These are phyloP conservation scores for Pythium folliculosum DNA, from an alignment of 352 stramenopile genomes.

Conservation along the genomic window DNA sequence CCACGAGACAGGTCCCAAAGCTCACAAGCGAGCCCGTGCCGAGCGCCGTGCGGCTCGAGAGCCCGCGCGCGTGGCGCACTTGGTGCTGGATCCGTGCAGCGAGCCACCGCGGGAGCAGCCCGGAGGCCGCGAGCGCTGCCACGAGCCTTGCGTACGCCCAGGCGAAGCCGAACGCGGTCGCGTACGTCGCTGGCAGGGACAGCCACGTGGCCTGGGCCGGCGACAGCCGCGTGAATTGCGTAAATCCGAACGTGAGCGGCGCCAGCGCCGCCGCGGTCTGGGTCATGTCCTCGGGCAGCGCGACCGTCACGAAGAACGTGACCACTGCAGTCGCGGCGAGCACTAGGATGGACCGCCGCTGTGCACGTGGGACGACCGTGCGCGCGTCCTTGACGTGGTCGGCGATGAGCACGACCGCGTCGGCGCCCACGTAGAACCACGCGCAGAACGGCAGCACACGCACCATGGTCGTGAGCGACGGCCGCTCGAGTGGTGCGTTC, in stretches of 20 bases:
- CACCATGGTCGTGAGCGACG: slow-evolving; percentile 18
- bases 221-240: slow-evolving; percentile 9
- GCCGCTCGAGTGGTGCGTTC: neutral
- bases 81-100: slow-evolving; percentile 4
- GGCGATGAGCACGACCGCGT: slow-evolving; percentile 28
- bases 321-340: slow-evolving; percentile 13
- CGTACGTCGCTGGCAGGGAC: slow-evolving; percentile 27
- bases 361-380: slow-evolving; percentile 18
- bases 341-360: slow-evolving; percentile 20
- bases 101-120: slow-evolving; percentile 23
- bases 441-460: slow-evolving; percentile 23
- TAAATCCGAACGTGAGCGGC: slow-evolving; percentile 26
- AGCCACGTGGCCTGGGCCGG: slow-evolving; percentile 14
- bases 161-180: slow-evolving; percentile 26
- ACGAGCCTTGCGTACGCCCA: slow-evolving; percentile 27
- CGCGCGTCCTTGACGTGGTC: slow-evolving; percentile 18
- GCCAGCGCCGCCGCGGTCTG: neutral
- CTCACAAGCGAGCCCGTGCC: slow-evolving; percentile 4
- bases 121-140: slow-evolving; percentile 16
- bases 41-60: slow-evolving; percentile 14
- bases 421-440: slow-evolving; percentile 34
- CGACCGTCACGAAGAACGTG: slow-evolving; percentile 26
- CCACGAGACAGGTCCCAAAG: slow-evolving; percentile 22
- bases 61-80: slow-evolving; percentile 1
- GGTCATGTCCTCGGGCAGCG: slow-evolving; percentile 9